Evolutionary conservation across 495 filamentous ascomycete species (phyloP).

Genomic region (Pseudotulostoma volvatum): DNA sequence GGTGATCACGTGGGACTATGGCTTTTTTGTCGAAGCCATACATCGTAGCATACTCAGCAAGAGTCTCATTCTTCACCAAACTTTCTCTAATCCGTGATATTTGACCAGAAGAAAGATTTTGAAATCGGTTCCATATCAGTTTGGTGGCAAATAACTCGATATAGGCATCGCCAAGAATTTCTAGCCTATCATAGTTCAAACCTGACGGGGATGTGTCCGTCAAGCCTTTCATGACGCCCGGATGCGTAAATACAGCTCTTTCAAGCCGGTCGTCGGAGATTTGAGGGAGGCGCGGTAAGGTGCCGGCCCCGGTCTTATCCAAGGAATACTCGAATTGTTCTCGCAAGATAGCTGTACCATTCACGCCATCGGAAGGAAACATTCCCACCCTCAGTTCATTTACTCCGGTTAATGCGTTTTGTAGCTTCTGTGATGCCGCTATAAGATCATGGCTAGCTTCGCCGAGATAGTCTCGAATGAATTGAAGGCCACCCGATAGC

Average conservation of each 20-base stretch:
- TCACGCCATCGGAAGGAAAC: too few species aligned
- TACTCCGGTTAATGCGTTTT: conserved; percentile 9
- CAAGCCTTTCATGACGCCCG: conserved; percentile 23
- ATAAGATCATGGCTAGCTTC: conserved; percentile 11
- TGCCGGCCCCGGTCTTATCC: too few species aligned
- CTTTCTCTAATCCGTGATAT: conserved; percentile 50
- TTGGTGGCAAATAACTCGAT: conserved; percentile 51
- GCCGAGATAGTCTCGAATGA: conserved; percentile 2
- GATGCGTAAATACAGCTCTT: conserved; percentile 51
- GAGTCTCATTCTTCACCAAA: conserved; percentile 61
- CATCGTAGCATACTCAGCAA: conserved; percentile 42
- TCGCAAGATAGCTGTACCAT: too few species aligned
- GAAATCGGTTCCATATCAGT: conserved; percentile 47
- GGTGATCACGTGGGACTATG: conserved; percentile 29
- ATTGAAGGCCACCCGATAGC: too few species aligned
- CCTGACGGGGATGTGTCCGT: conserved; percentile 13
- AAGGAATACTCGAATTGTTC: too few species aligned
- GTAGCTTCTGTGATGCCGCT: conserved; percentile 10
- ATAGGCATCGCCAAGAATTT: conserved; percentile 64
- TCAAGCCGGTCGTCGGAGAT: conserved; percentile 40
- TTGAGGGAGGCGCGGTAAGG: conserved; percentile 38
- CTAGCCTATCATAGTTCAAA: conserved; percentile 48
- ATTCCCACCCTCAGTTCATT: too few species aligned
- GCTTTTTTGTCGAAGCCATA: conserved; percentile 54
- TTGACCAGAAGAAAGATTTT: conserved; percentile 37